These are phyloP conservation scores for Solanum verrucosum DNA, from an alignment of 257 asterid species.

Conservation along the genomic window DNA sequence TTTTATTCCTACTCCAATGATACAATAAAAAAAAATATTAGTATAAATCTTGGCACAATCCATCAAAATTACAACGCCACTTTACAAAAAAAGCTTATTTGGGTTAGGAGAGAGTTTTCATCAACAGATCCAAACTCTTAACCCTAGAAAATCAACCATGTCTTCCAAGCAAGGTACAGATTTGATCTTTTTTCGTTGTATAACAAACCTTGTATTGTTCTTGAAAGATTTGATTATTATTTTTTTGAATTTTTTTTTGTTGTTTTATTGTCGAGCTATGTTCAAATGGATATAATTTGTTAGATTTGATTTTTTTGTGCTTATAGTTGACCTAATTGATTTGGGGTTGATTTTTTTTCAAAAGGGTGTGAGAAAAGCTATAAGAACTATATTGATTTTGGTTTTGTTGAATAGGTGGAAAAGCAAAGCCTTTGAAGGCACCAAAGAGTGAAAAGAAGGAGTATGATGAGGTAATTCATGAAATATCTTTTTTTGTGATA, in stretches of 20 bases:
- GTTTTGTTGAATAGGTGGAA: not conserved
- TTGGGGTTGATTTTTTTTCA: not conserved
- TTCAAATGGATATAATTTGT: not conserved
- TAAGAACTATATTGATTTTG: not conserved
- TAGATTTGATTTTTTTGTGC: not conserved
- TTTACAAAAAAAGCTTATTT: not conserved
- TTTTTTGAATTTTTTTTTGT: not conserved
- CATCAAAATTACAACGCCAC: not conserved
- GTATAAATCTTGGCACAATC: not conserved
- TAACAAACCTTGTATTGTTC: not conserved
- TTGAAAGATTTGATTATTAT: not conserved
- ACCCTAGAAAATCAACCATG: not conserved
- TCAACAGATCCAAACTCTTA: not conserved
- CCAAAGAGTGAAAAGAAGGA: not conserved
- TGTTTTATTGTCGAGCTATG: not conserved
- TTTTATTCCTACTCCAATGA: not conserved
- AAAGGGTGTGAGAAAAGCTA: not conserved
- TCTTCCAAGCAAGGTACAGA: not conserved
- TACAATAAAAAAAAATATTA: not conserved
- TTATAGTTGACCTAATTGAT: not conserved
- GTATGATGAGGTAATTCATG: not conserved
- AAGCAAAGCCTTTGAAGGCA: slow-evolving; percentile 4
- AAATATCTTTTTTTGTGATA: not conserved
- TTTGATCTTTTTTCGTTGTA: not conserved
- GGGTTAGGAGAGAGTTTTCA: not conserved